Conservation (phyloP, 768 basidiomycete species). For the Mycena amicta region DNA sequence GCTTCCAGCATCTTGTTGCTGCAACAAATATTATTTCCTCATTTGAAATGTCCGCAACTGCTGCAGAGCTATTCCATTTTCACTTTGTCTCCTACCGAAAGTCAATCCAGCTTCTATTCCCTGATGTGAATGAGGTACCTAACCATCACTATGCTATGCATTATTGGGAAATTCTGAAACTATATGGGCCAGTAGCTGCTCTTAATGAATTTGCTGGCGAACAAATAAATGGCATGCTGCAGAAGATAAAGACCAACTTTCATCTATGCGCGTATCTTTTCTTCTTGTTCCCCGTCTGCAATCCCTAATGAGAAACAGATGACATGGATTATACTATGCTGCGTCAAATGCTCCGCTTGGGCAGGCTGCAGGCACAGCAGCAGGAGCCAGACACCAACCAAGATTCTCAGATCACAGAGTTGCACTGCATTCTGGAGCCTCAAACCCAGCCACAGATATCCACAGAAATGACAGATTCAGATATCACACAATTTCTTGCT, state of each 20-base stretch:
- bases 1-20: constrained; percentile 11
- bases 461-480: background rate
- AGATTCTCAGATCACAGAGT: background rate
- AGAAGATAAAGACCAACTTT: constrained; percentile 5
- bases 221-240: constrained; percentile 10
- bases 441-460: background rate
- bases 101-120: background rate
- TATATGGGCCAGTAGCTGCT: constrained; percentile 12
- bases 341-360: background rate
- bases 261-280: background rate
- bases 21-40: constrained; percentile 16
- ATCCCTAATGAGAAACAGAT: background rate
- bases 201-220: constrained; percentile 17
- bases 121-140: background rate
- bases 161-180: background rate
- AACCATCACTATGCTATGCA: constrained; percentile 23
- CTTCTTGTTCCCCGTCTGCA: background rate
- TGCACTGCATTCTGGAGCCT: background rate
- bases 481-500: background rate
- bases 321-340: constrained; percentile 8
- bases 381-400: background rate
- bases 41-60: constrained; percentile 9
- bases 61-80: constrained; percentile 4
- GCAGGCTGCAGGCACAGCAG: background rate
- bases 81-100: constrained; percentile 10